These are phyloP conservation scores for Canavalia gladiata DNA, from an alignment of 306 rosid species.

Conservation along the genomic window DNA sequence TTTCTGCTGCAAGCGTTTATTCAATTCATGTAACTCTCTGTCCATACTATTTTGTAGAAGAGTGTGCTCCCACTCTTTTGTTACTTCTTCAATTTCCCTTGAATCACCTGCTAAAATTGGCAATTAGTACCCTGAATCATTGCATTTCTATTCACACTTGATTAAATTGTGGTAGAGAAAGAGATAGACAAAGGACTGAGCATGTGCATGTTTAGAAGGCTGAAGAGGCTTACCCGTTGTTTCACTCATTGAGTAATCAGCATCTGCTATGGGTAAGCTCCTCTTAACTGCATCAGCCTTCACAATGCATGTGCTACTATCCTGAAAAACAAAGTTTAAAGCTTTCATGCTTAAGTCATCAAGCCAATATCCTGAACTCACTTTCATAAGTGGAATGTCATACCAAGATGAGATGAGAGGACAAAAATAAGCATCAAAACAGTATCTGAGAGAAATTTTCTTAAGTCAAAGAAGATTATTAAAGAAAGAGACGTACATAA, in stretches of 20 bases:
- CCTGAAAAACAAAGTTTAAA: slow-evolving; percentile 68
- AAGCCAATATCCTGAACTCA: slow-evolving; percentile 38
- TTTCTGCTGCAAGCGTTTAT: slow-evolving; percentile 93
- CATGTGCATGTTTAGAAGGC: slow-evolving; percentile 37
- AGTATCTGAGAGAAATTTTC: slow-evolving; percentile 24
- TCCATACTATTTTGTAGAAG: slow-evolving; percentile 96
- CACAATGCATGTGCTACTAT: slow-evolving; percentile 63
- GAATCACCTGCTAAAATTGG: slow-evolving; percentile 74
- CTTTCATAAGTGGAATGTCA: slow-evolving; percentile 22
- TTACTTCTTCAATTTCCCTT: slow-evolving; percentile 91
- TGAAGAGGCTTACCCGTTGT: slow-evolving; percentile 68
- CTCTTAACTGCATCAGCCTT: slow-evolving; percentile 91
- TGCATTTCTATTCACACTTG: slow-evolving; percentile 42
- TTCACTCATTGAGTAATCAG: slow-evolving; percentile 87
- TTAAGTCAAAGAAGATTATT: slow-evolving; percentile 36
- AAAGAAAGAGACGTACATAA: slow-evolving; percentile 64
- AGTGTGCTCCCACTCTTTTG: slow-evolving; percentile 98
- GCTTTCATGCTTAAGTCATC: slow-evolving; percentile 39
- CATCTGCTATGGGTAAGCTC: slow-evolving; percentile 75
- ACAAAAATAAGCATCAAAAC: slow-evolving; percentile 32
- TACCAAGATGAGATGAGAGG: slow-evolving; percentile 39
- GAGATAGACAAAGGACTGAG: slow-evolving; percentile 34
- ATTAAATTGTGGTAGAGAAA: slow-evolving; percentile 35
- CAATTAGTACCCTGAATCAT: slow-evolving; percentile 43
- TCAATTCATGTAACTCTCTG: slow-evolving; percentile 92